Percentiles rank a stretch among this genome's conserved stretches.
These are phyloP conservation scores for Penicillium fimorum DNA, from an alignment of 495 filamentous ascomycete genomes.

Conservation along the genomic window DNA sequence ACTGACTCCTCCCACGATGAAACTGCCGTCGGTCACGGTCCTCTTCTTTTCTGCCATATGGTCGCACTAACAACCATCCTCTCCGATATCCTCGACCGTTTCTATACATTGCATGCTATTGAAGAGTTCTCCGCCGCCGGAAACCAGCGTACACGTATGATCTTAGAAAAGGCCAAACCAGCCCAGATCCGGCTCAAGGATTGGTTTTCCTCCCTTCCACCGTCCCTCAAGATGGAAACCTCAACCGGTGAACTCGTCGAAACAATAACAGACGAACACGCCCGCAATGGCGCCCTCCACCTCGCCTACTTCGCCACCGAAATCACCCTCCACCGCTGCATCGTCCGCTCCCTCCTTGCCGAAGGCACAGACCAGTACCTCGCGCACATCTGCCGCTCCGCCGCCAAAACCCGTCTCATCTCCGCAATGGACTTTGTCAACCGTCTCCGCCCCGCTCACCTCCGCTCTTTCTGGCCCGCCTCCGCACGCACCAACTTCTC, in stretches of 20 bases:
- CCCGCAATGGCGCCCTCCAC: constrained; percentile 54
- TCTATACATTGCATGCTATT: constrained; percentile 59
- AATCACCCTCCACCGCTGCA: constrained; percentile 60
- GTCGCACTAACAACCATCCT: constrained; percentile 58
- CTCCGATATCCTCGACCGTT: constrained; percentile 58
- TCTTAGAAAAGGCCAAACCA: constrained; percentile 60
- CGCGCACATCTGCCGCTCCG: constrained; percentile 91
- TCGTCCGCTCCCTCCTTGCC: constrained; percentile 52
- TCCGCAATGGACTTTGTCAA: constrained; percentile 60
- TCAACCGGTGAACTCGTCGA: constrained; percentile 43
- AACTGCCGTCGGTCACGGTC: constrained; percentile 42
- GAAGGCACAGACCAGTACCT: constrained; percentile 55
- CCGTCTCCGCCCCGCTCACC: constrained; percentile 50
- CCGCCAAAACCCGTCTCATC: constrained; percentile 59
- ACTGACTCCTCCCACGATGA: constrained; percentile 37
- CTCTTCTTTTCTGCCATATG: constrained; percentile 58
- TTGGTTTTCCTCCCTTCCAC: constrained; percentile 56
- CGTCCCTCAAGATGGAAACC: constrained; percentile 53
- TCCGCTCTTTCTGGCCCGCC: constrained; percentile 58
- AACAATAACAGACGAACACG: constrained; percentile 39
- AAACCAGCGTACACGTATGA: constrained; percentile 50
- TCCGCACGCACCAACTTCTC: constrained; percentile 54
- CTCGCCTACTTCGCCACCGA: constrained; percentile 61
- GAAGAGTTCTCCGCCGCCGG: constrained; percentile 51
- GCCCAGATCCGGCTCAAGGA: constrained; percentile 58